A percentile compares a stretch with the other conserved stretches of the same genome.
phyloP scores from a whole-genome alignment of 208 protist genomes.

The Leishmania arabica region DNA sequence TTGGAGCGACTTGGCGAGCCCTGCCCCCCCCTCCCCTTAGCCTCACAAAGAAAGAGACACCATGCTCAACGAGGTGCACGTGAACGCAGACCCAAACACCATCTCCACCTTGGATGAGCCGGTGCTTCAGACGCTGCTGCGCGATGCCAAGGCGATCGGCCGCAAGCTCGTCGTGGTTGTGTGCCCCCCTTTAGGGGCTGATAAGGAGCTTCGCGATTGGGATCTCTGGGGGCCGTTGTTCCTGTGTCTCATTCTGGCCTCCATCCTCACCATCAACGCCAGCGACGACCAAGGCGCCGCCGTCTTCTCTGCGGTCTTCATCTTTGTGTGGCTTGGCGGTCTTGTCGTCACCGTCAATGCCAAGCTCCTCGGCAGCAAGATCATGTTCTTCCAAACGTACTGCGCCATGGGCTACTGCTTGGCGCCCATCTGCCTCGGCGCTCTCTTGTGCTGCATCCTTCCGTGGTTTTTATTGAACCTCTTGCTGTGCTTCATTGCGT shows the following conservation, averaged over 20 bases:
- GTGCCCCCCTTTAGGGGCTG: constrained; percentile 45
- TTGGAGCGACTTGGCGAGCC: background rate
- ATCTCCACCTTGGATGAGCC: constrained; percentile 77
- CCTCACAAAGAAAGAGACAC: background rate
- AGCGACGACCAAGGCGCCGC: constrained; percentile 40
- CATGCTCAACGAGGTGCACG: constrained; percentile 29
- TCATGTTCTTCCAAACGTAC: constrained; percentile 95
- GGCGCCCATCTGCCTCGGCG: constrained; percentile 75
- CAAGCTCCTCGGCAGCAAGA: constrained; percentile 88
- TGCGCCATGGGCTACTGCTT: constrained; percentile 96
- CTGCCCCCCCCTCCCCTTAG: background rate
- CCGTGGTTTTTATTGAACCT: constrained; percentile 47
- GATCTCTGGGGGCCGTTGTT: constrained; percentile 95
- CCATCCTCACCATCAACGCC: constrained; percentile 54
- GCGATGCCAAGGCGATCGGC: constrained; percentile 74
- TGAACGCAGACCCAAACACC: constrained; percentile 40
- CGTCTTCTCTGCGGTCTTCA: constrained; percentile 90
- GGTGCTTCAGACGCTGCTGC: constrained; percentile 53
- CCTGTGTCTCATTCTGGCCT: constrained; percentile 85
- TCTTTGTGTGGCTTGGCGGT: constrained; percentile 89
- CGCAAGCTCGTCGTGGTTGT: constrained; percentile 74
- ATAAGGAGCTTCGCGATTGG: constrained; percentile 73
- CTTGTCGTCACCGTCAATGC: constrained; percentile 91
- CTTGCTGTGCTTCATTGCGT: constrained; percentile 53
- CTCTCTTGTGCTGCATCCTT: constrained; percentile 42